Percentiles rank a stretch among this genome's conserved stretches.
phyloP scores from a whole-genome alignment of 2,329 filamentous ascomycete genomes.

The Coleophoma eucalyptorum region DNA sequence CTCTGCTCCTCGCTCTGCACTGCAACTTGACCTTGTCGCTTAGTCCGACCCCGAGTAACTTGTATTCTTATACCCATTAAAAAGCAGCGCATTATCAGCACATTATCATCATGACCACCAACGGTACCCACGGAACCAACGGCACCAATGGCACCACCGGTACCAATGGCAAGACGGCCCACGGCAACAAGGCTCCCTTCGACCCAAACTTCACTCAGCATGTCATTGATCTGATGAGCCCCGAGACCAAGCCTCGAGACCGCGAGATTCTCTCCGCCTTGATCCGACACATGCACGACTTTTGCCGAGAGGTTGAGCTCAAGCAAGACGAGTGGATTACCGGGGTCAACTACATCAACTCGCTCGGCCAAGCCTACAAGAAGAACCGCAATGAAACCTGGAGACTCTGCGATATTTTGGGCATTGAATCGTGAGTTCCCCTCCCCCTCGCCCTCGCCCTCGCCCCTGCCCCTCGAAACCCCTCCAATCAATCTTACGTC shows the following conservation, averaged over 20 bases:
- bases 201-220: slow-evolving; percentile 54
- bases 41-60: background rate
- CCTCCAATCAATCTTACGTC: too few species aligned
- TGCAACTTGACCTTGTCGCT: background rate
- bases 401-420: slow-evolving; percentile 58
- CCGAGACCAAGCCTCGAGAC: slow-evolving; percentile 52
- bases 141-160: background rate
- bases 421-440: slow-evolving; percentile 60
- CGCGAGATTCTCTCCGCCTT: slow-evolving; percentile 50
- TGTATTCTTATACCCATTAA: background rate
- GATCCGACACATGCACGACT: slow-evolving; percentile 54
- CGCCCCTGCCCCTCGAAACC: too few species aligned
- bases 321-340: slow-evolving; percentile 57
- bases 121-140: background rate
- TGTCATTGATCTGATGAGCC: slow-evolving; percentile 59
- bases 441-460: too few species aligned
- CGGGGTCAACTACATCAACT: slow-evolving; percentile 53
- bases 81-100: background rate
- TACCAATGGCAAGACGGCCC: background rate
- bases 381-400: slow-evolving; percentile 61
- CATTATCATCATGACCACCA: background rate
- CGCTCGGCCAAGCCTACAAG: slow-evolving; percentile 59
- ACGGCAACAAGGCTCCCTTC: slow-evolving; percentile 19
- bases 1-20: too few species aligned
- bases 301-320: slow-evolving; percentile 52